Evolutionary conservation across 371 early-diverging fungal species (phyloP).

Genomic region (Capillidium rhysosporum): DNA sequence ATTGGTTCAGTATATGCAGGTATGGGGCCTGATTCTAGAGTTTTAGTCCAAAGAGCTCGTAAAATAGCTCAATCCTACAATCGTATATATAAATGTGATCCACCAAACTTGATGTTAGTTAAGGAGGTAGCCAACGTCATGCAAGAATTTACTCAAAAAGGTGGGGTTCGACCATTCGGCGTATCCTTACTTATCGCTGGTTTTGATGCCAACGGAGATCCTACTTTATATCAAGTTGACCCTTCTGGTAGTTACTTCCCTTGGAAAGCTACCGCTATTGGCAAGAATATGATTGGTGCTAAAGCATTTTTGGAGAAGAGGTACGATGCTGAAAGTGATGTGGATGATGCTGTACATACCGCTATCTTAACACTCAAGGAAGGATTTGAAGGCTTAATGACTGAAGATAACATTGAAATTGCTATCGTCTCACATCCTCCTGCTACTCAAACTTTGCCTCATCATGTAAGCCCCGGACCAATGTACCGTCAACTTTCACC

Average conservation of each 20-base stretch:
- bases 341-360: constrained; percentile 97
- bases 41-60: constrained; percentile 85
- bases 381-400: constrained; percentile 92
- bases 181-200: constrained; percentile 95
- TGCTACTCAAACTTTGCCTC: background rate
- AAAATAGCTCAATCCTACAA: constrained; percentile 92
- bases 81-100: constrained; percentile 84
- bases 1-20: constrained; percentile 97
- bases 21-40: constrained; percentile 93
- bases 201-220: constrained; percentile 66
- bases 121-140: constrained; percentile 90
- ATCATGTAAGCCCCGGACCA: background rate
- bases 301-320: constrained; percentile 97
- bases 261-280: constrained; percentile 97
- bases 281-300: constrained; percentile 96
- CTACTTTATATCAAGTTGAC: constrained; percentile 92
- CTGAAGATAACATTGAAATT: constrained; percentile 81
- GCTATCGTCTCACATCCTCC: constrained; percentile 38
- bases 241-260: constrained; percentile 96
- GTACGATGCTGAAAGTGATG: constrained; percentile 79
- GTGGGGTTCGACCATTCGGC: constrained; percentile 98
- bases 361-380: constrained; percentile 95
- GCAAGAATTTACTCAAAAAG: constrained; percentile 98
- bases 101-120: constrained; percentile 81
- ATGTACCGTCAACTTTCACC: no score